These are phyloP conservation scores for Axilococcus clingmanii DNA, from an alignment of 139 green algal species.

Conservation along the genomic window DNA sequence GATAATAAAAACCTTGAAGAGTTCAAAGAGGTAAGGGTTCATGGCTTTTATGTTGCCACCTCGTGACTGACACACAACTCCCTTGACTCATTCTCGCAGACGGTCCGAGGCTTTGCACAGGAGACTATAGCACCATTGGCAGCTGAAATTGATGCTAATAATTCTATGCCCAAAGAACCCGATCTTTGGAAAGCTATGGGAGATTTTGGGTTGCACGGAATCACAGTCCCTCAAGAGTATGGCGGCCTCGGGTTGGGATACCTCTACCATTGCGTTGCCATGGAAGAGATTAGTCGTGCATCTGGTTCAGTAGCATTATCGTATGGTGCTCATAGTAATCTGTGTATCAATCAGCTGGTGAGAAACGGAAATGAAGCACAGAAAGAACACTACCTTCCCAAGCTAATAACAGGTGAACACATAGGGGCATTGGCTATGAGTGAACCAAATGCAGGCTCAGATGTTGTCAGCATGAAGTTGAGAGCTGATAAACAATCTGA, in stretches of 20 bases:
- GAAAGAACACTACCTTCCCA: constrained; percentile 42
- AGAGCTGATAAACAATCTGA: constrained; percentile 26
- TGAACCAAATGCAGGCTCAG: constrained; percentile 69
- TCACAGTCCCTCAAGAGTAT: constrained; percentile 68
- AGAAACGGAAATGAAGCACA: constrained; percentile 63
- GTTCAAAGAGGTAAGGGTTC: too few relatives aligned
- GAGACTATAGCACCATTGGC: constrained; percentile 64
- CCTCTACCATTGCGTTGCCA: constrained; percentile 73
- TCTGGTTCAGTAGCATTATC: constrained; percentile 19
- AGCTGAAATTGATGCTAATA: constrained; percentile 46
- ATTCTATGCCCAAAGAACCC: constrained; percentile 53
- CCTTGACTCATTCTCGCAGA: too few relatives aligned
- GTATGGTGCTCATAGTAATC: constrained; percentile 89
- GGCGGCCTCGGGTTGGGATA: constrained; percentile 82
- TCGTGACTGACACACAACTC: too few relatives aligned
- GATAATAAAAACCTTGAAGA: too few relatives aligned
- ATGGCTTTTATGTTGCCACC: too few relatives aligned
- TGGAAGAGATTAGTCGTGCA: constrained; percentile 83
- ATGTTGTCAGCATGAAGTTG: constrained; percentile 80
- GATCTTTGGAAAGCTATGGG: constrained; percentile 83
- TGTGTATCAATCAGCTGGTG: constrained; percentile 90
- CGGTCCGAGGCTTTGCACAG: constrained; percentile 51
- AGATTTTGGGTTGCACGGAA: constrained; percentile 68
- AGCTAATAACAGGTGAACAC: constrained; percentile 51
- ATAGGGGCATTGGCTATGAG: constrained; percentile 86